Evolutionary conservation across 306 rosid species (phyloP), one percentile per base, ranked within the genome.

Genomic region (Cucumis melo): DNA sequence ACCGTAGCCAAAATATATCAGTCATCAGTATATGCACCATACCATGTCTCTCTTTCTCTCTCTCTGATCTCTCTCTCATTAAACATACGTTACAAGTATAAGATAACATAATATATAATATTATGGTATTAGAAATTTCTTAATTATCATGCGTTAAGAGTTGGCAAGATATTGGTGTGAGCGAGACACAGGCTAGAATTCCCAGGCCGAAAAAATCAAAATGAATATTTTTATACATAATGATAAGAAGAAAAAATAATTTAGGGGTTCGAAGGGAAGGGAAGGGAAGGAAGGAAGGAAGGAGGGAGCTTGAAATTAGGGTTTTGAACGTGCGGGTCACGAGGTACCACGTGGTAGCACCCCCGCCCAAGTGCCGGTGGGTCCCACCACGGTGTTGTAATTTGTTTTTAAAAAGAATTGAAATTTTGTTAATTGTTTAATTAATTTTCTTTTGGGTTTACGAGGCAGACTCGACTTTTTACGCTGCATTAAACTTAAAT

Each of bases 261-360:
- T 51, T 65, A 36, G 65, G 73, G 53, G 46, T 21, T 20, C 29
- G 41, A 20, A 73, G 56, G 79, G n/a, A n/a, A n/a, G n/a, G n/a
- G n/a, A n/a, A n/a, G n/a, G n/a, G n/a, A n/a, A n/a, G n/a, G n/a
- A n/a, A n/a, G n/a, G n/a, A n/a, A n/a, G n/a, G n/a, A n/a, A n/a
- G n/a, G n/a, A n/a, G n/a, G 2, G 29, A 3, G 80, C 81, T 85
- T 34, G 80, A 76, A 82, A 83, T 72, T 54, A 56, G 81, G 83
- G 83, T 63, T 44, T 76, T 71, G 74, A 72, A 78, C 77, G 38
- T 78, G 82, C 82, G 82, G 77, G 81, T 78, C 84, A 82, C 86
- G 86, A 77, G 82, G 75, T n/a, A 80, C 75, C 88, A 81, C 74
- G 85, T 81, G 85, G 51, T 73, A 23, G 34, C 10, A 78, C 80